These are phyloP conservation scores for Lentinula guzmanii DNA, from an alignment of 768 basidiomycete species.

Conservation along the genomic window DNA sequence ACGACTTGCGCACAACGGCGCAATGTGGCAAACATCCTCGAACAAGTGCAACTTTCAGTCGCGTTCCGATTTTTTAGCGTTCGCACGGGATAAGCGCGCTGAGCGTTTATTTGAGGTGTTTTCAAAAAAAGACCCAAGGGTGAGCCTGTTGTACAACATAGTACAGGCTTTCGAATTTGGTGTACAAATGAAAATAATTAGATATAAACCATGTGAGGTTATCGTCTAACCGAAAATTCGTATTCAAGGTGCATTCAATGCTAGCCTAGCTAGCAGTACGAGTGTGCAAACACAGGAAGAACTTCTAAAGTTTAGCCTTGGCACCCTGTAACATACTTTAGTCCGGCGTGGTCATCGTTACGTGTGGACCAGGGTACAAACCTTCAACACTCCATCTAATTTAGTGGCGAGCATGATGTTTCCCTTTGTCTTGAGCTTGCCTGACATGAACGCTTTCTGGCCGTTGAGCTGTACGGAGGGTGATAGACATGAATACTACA, in stretches of 20 bases:
- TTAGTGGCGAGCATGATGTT: conserved; percentile 95
- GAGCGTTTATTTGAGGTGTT: not conserved
- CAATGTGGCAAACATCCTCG: not conserved
- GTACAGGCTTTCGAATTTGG: too few species aligned
- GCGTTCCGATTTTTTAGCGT: not conserved
- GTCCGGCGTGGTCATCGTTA: not conserved
- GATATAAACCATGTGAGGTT: too few species aligned
- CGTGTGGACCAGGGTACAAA: conserved; percentile 20
- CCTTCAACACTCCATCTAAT: conserved; percentile 79
- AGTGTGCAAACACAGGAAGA: too few species aligned
- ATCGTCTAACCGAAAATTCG: too few species aligned
- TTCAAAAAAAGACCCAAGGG: too few species aligned
- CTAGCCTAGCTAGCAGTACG: too few species aligned
- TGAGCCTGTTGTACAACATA: too few species aligned
- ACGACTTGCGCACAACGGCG: conserved; percentile 3
- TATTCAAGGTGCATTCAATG: too few species aligned
- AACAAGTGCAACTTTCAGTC: not conserved
- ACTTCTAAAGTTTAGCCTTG: conserved; percentile 39
- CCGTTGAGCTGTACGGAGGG: conserved; percentile 59
- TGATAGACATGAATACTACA: not conserved
- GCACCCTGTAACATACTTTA: conserved; percentile 20
- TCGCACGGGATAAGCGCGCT: not conserved
- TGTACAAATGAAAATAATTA: too few species aligned
- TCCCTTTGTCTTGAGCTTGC: conserved; percentile 86
- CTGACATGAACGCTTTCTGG: conserved; percentile 95